Conservation (phyloP, 2,329 filamentous ascomycete genomes). For the Knufia fluminis region DNA sequence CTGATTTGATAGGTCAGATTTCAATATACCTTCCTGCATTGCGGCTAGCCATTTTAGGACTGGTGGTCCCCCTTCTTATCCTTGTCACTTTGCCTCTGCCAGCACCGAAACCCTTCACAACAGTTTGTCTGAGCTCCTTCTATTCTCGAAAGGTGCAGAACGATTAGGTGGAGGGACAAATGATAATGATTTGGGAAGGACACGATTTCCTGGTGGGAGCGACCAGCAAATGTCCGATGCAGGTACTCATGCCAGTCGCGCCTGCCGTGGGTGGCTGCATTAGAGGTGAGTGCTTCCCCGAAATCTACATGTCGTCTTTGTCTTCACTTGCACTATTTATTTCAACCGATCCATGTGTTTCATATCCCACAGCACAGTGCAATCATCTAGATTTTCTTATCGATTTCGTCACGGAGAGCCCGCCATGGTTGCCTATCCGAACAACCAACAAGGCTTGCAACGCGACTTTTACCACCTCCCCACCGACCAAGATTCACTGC, state of each 20-base stretch:
- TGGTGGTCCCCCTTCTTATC: neutral
- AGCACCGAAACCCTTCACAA: no score
- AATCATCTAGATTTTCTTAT: neutral
- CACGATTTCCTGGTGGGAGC: neutral
- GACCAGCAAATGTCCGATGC: neutral
- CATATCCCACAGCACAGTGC: neutral
- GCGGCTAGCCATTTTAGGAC: neutral
- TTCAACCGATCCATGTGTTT: neutral
- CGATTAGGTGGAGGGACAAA: no score
- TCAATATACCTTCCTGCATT: neutral
- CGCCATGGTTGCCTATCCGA: slow-evolving; percentile 8
- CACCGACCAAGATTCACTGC: slow-evolving; percentile 13
- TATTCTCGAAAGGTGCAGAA: neutral
- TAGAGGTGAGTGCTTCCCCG: neutral
- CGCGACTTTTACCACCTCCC: slow-evolving; percentile 2
- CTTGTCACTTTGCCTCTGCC: no score
- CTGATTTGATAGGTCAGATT: slow-evolving; percentile 5
- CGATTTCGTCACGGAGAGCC: neutral
- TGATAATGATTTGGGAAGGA: neutral
- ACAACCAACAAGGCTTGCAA: neutral
- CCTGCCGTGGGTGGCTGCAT: slow-evolving; percentile 1
- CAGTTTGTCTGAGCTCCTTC: no score
- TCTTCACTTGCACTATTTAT: neutral
- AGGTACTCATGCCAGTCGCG: neutral
- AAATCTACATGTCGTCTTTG: neutral